These are phyloP conservation scores for Phytophthora fragariaefolia DNA, from an alignment of 352 stramenopile genomes.

Conservation along the genomic window DNA sequence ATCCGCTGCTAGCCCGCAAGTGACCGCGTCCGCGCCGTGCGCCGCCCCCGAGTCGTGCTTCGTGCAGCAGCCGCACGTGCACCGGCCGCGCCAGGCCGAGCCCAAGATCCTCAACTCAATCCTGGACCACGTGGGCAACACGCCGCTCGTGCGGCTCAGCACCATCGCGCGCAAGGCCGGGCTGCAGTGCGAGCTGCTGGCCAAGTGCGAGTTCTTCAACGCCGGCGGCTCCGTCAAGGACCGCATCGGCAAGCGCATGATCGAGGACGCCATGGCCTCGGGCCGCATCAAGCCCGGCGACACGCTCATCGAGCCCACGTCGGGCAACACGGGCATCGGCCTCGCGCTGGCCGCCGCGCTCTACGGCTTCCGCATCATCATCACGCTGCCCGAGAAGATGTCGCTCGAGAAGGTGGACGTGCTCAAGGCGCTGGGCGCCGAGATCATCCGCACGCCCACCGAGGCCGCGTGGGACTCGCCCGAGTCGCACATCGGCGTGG, in stretches of 20 bases:
- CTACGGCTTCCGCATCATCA: conserved; percentile 97
- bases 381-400: conserved; percentile 96
- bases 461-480: conserved; percentile 96
- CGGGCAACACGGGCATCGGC: conserved; percentile 98
- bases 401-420: conserved; percentile 97
- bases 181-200: conserved; percentile 91
- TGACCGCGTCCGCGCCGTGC: conserved; percentile 48
- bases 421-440: conserved; percentile 94
- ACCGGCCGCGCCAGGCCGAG: conserved; percentile 60
- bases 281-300: conserved; percentile 94
- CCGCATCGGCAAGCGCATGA: conserved; percentile 91
- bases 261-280: conserved; percentile 91
- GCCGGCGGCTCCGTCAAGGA: conserved; percentile 93
- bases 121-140: conserved; percentile 95
- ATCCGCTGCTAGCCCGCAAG: conserved; percentile 19
- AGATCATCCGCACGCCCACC: conserved; percentile 97
- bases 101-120: conserved; percentile 93
- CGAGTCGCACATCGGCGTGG: conserved; percentile 95
- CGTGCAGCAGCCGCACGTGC: conserved; percentile 69
- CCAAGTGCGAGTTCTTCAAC: conserved; percentile 98
- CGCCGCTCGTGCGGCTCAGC: conserved; percentile 94
- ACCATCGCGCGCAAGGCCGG: conserved; percentile 95
- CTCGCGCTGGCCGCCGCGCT: conserved; percentile 96
- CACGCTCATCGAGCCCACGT: conserved; percentile 97
- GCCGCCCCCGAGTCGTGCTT: conserved; percentile 66